phyloP scores from a whole-genome alignment of 805 yeast species.

The Kodamaea kaohsiungensis region DNA sequence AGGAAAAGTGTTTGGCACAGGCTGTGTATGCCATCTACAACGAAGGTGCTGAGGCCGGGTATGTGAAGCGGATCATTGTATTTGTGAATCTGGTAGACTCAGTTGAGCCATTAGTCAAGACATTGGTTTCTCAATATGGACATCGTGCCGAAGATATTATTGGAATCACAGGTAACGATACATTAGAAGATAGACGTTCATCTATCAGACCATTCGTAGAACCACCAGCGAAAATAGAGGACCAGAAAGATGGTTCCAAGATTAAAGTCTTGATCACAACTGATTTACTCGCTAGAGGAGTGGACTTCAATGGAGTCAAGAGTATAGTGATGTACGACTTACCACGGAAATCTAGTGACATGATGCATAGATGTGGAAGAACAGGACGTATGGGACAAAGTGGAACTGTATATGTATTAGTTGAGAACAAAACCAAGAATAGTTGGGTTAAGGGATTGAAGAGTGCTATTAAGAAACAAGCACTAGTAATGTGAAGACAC shows the following conservation, averaged over 20 bases:
- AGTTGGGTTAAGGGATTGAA: conserved; percentile 84
- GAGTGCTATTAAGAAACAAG: conserved; percentile 53
- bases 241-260: conserved; percentile 26
- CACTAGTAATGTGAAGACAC: conserved; percentile 7
- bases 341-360: conserved; percentile 81
- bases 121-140: conserved; percentile 44
- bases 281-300: conserved; percentile 86
- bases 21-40: conserved; percentile 80
- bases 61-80: conserved; percentile 75
- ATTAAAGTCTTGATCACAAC: conserved; percentile 81
- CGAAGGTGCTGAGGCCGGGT: conserved; percentile 78
- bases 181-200: conserved; percentile 56
- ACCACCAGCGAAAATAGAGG: conserved; percentile 43
- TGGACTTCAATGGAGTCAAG: conserved; percentile 79
- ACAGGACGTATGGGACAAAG: conserved; percentile 90
- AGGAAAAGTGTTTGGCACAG: conserved; percentile 83
- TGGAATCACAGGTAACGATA: conserved; percentile 67
- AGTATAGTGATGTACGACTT: conserved; percentile 84
- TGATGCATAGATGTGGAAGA: conserved; percentile 90
- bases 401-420: conserved; percentile 84
- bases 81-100: conserved; percentile 78
- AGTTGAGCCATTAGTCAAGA: conserved; percentile 57
- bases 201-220: conserved; percentile 63
- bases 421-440: conserved; percentile 64
- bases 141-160: conserved; percentile 48